Conservation (phyloP, 106 monocot genomes). For the Acorus calamus region DNA sequence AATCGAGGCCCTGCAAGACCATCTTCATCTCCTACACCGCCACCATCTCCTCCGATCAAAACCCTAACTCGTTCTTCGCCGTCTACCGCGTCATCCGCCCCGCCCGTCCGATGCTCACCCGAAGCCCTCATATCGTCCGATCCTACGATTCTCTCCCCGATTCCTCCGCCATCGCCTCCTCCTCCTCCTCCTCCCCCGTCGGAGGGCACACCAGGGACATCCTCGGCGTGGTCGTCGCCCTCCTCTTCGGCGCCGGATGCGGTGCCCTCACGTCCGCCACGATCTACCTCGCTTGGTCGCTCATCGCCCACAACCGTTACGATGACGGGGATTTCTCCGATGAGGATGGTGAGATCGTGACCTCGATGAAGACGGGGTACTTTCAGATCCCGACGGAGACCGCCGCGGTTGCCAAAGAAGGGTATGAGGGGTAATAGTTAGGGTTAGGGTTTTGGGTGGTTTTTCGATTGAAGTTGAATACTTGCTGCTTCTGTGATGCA, state of each 20-base stretch:
- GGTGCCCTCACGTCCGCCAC: conserved; percentile 25
- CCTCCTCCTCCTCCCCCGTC: conserved; percentile 3
- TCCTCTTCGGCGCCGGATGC: conserved; percentile 27
- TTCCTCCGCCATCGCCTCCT: background rate
- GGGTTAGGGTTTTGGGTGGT: too few species aligned
- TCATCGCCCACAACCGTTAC: background rate
- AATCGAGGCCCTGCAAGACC: conserved; percentile 13
- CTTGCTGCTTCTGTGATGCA: too few species aligned
- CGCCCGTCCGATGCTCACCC: background rate
- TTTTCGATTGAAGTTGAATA: too few species aligned
- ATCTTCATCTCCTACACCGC: conserved; percentile 17
- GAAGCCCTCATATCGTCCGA: background rate
- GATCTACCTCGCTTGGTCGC: conserved; percentile 16
- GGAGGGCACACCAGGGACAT: conserved; percentile 18
- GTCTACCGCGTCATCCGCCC: conserved; percentile 15
- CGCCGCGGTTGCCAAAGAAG: too few species aligned
- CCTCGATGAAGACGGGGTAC: too few species aligned
- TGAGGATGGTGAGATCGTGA: too few species aligned
- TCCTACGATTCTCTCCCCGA: background rate
- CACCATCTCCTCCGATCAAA: background rate
- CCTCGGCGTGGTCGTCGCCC: conserved; percentile 18
- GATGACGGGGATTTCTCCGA: too few species aligned
- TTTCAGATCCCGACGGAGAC: too few species aligned
- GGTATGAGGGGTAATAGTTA: too few species aligned
- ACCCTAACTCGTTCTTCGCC: background rate